Conservation (phyloP, 2,329 filamentous ascomycete species). For the Venturia nashicola region DNA sequence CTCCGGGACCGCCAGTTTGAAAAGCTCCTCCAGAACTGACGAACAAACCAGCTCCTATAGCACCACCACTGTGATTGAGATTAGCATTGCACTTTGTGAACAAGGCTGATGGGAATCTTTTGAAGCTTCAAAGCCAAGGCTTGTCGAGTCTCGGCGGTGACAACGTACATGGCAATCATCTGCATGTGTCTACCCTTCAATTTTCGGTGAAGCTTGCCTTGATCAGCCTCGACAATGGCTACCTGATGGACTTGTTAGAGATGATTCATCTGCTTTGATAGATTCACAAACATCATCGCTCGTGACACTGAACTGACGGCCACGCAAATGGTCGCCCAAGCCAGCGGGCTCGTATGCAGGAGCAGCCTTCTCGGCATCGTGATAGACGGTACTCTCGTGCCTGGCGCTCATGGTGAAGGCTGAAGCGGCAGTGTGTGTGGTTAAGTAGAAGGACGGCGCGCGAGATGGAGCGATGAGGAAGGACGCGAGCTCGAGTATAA, state of each 20-base stretch:
- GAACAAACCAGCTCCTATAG: conserved; percentile 27
- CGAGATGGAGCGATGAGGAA: background rate
- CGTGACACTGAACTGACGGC: conserved; percentile 3
- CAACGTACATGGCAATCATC: conserved; percentile 12
- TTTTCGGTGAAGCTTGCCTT: conserved; percentile 8
- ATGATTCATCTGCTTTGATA: background rate
- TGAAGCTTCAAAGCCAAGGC: background rate
- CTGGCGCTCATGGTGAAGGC: background rate
- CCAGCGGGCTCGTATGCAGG: background rate
- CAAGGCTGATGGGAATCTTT: background rate
- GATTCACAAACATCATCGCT: background rate
- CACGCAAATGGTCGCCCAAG: background rate
- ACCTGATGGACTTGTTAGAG: background rate
- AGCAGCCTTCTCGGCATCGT: conserved; percentile 2
- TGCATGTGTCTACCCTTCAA: conserved; percentile 11
- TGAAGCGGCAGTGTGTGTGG: background rate
- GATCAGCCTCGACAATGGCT: conserved; percentile 3
- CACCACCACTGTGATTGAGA: conserved; percentile 4
- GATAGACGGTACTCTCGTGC: background rate
- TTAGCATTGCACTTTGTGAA: background rate
- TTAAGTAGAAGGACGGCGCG: background rate
- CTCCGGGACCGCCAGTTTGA: conserved; percentile 9
- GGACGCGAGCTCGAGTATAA: background rate
- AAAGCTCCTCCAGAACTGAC: conserved; percentile 21
- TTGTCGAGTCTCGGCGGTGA: background rate